A percentile compares a stretch with the other conserved stretches of the same genome.
Evolutionary conservation across 2,329 filamentous ascomycete genomes (phyloP).

Genomic region (Aureobasidium pullulans): DNA sequence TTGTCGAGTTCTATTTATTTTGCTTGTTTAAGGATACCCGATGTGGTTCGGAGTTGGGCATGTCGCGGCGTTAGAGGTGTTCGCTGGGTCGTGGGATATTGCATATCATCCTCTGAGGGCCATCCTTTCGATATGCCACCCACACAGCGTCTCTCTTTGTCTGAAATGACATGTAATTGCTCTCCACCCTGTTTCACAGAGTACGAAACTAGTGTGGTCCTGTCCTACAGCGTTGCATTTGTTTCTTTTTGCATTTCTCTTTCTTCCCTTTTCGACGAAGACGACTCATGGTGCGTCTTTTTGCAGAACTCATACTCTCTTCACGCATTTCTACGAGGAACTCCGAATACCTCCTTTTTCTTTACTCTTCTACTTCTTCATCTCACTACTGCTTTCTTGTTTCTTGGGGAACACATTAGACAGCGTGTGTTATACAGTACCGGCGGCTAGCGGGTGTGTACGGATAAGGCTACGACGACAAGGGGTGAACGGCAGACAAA

Average conservation of each 20-base stretch:
- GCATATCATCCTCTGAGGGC: not conserved
- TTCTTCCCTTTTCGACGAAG: not conserved
- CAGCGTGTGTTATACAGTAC: not conserved
- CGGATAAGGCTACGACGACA: not conserved
- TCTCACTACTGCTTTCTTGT: not conserved
- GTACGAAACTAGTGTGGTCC: not conserved
- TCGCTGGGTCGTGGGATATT: not conserved
- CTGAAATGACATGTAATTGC: not conserved
- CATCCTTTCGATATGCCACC: not conserved
- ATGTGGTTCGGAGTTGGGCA: not conserved
- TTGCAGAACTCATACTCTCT: not conserved
- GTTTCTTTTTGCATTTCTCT: not conserved
- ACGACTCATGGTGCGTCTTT: not conserved
- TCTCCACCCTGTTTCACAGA: not conserved
- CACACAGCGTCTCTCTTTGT: not conserved
- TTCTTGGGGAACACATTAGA: not conserved
- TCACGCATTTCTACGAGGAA: not conserved
- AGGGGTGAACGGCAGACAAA: not conserved
- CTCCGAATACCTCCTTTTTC: not conserved
- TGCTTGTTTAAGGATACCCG: not conserved
- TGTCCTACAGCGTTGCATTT: not conserved
- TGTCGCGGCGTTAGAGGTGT: constrained; percentile 2
- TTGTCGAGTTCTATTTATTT: not conserved
- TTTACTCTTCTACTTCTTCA: not conserved
- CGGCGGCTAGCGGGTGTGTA: not conserved